Conservation (phyloP, 352 stramenopile genomes). For the Phytophthora aleatoria region DNA sequence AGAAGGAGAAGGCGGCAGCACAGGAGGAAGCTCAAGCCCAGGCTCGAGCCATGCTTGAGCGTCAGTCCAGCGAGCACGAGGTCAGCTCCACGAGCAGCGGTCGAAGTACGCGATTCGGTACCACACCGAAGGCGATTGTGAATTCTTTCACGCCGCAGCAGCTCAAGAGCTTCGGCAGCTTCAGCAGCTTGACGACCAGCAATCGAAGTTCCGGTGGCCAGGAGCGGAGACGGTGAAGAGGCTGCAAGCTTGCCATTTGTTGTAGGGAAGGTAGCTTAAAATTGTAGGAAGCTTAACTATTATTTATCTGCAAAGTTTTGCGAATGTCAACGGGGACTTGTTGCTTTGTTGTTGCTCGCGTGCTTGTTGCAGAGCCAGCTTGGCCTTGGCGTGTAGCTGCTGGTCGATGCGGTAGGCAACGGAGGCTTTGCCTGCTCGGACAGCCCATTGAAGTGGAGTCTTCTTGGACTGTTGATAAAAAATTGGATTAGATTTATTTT, state of each 20-base stretch:
- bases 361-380: constrained; percentile 34
- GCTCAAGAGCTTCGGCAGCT: constrained; percentile 68
- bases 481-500: background rate
- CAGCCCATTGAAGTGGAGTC: constrained; percentile 76
- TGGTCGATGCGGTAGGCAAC: constrained; percentile 79
- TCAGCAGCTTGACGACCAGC: constrained; percentile 54
- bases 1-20: constrained; percentile 43
- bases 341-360: constrained; percentile 26
- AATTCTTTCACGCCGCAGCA: constrained; percentile 47
- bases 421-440: constrained; percentile 68
- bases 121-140: constrained; percentile 42
- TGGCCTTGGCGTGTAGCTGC: constrained; percentile 59
- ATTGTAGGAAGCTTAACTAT: constrained; percentile 40
- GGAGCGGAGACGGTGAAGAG: constrained; percentile 32
- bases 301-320: constrained; percentile 61
- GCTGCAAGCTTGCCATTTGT: background rate
- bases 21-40: constrained; percentile 37
- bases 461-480: constrained; percentile 44
- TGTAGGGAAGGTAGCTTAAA: constrained; percentile 11
- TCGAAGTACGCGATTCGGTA: constrained; percentile 38
- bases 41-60: constrained; percentile 36
- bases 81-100: constrained; percentile 46
- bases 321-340: constrained; percentile 35
- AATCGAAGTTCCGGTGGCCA: constrained; percentile 37
- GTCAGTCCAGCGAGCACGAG: constrained; percentile 40